These are phyloP conservation scores for Xerocomellus chrysenteron DNA, from an alignment of 768 basidiomycete genomes.

Conservation along the genomic window DNA sequence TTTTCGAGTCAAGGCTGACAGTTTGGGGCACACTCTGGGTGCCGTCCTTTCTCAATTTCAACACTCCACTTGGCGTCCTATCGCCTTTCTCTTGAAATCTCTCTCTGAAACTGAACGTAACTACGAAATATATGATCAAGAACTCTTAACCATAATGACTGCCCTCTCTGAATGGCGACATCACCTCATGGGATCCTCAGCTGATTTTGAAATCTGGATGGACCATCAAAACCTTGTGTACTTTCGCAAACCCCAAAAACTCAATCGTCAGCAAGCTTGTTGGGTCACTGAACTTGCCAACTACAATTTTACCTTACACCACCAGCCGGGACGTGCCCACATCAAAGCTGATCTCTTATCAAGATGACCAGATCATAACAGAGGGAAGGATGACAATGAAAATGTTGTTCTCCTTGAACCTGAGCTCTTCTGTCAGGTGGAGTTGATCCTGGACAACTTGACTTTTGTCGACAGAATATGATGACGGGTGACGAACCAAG, in stretches of 20 bases:
- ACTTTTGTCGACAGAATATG: too few species aligned
- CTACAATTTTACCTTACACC: conserved; percentile 33
- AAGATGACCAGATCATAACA: conserved; percentile 21
- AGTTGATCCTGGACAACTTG: too few species aligned
- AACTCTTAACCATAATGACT: conserved; percentile 48
- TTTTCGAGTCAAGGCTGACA: neutral
- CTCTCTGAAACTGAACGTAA: conserved; percentile 39
- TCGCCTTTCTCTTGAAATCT: conserved; percentile 38
- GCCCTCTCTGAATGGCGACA: conserved; percentile 35
- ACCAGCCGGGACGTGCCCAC: conserved; percentile 27
- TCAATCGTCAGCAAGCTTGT: conserved; percentile 42
- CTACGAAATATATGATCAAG: conserved; percentile 30
- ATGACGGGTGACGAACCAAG: too few species aligned
- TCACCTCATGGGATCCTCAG: neutral
- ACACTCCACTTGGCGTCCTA: conserved; percentile 38
- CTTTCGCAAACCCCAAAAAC: conserved; percentile 38
- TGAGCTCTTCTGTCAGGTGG: neutral
- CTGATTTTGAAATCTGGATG: conserved; percentile 2
- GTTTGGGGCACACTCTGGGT: neutral
- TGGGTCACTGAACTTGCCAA: conserved; percentile 40
- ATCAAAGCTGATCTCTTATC: conserved; percentile 29
- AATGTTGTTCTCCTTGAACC: conserved; percentile 15
- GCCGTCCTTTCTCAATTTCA: neutral
- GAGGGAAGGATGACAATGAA: conserved; percentile 18
- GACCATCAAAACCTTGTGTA: conserved; percentile 43